Percentiles rank a stretch among this genome's conserved stretches.
Conservation (phyloP, 2,329 filamentous ascomycete species). For the Colletotrichum liriopes region DNA sequence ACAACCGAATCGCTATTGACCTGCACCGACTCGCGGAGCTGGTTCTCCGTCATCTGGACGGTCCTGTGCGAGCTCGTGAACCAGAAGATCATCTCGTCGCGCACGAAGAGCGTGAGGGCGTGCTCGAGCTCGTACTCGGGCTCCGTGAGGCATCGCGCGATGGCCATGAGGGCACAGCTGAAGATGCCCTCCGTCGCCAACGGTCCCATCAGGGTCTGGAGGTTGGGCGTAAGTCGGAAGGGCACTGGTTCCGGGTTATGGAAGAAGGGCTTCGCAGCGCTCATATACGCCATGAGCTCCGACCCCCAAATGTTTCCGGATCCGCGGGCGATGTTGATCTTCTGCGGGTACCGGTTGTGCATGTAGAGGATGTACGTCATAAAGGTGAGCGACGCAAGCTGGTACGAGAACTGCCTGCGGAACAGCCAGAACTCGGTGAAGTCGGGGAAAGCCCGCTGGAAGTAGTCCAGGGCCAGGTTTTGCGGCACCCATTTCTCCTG, state of each 20-base stretch:
- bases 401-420: slow-evolving; percentile 96
- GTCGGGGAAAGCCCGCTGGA: slow-evolving; percentile 88
- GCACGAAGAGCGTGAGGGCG: slow-evolving; percentile 92
- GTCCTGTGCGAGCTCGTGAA: slow-evolving; percentile 84
- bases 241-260: slow-evolving; percentile 96
- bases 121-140: slow-evolving; percentile 93
- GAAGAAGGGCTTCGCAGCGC: slow-evolving; percentile 87
- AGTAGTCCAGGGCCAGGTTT: slow-evolving; percentile 88
- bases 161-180: slow-evolving; percentile 95
- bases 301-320: slow-evolving; percentile 97
- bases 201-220: slow-evolving; percentile 96
- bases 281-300: slow-evolving; percentile 93
- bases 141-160: slow-evolving; percentile 93
- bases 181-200: slow-evolving; percentile 97
- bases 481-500: slow-evolving; percentile 94
- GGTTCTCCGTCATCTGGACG: slow-evolving; percentile 69
- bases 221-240: slow-evolving; percentile 96
- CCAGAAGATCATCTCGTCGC: slow-evolving; percentile 99
- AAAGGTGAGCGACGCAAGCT: slow-evolving; percentile 94
- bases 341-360: slow-evolving; percentile 95
- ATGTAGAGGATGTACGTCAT: slow-evolving; percentile 99
- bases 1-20: slow-evolving; percentile 92
- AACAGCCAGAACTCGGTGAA: slow-evolving; percentile 99
- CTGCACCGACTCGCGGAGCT: slow-evolving; percentile 85
- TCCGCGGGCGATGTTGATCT: slow-evolving; percentile 89